Evolutionary conservation across 1,284 basidiomycete genomes (phyloP).

Genomic region (Microbotryum violaceum): DNA sequence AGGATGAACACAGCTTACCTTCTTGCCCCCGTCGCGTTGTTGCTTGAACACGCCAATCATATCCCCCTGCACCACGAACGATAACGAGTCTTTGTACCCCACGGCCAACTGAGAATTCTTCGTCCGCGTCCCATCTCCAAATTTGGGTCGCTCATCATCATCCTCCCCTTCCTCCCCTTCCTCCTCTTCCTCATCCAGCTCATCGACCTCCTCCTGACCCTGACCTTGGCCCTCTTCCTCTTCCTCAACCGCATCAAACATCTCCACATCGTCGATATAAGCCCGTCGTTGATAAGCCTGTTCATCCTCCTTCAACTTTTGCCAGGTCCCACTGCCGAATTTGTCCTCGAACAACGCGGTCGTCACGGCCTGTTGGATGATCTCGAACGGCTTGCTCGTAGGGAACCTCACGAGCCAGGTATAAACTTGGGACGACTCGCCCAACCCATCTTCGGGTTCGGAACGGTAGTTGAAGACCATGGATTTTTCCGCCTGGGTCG

Average conservation of each 20-base stretch:
- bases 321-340: constrained; percentile 31
- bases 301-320: constrained; percentile 39
- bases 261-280: constrained; percentile 67
- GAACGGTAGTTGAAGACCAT: constrained; percentile 33
- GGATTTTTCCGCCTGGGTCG: constrained; percentile 12
- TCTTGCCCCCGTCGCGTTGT: constrained; percentile 50
- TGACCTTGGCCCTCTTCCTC: constrained; percentile 38
- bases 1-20: constrained; percentile 12
- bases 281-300: constrained; percentile 20
- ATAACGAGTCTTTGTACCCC: constrained; percentile 75
- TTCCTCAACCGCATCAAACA: constrained; percentile 65
- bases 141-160: constrained; percentile 43
- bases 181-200: constrained; percentile 34
- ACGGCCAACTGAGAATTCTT: constrained; percentile 89
- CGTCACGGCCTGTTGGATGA: constrained; percentile 52
- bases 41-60: constrained; percentile 93
- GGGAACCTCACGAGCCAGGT: constrained; percentile 33
- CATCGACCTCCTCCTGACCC: constrained; percentile 48
- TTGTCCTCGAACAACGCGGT: constrained; percentile 69
- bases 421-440: constrained; percentile 16
- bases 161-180: constrained; percentile 65
- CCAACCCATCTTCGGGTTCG: background rate
- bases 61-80: constrained; percentile 90
- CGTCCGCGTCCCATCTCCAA: constrained; percentile 38
- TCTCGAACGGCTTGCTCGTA: constrained; percentile 14